A percentile compares a stretch with the other conserved stretches of the same genome.
These are phyloP conservation scores for Crotalaria pallida DNA, from an alignment of 306 rosid species.

Conservation along the genomic window DNA sequence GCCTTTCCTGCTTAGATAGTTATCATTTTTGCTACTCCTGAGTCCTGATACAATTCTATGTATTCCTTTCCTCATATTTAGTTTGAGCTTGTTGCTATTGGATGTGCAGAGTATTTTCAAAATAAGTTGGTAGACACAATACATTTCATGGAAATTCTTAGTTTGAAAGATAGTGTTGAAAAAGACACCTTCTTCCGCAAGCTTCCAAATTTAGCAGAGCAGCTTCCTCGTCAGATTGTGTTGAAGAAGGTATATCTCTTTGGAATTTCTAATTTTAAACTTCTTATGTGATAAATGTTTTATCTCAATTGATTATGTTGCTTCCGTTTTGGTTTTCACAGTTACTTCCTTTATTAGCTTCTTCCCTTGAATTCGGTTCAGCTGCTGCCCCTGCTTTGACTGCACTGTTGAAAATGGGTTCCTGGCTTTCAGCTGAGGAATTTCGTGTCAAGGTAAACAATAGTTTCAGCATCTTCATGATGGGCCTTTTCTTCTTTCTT, in stretches of 20 bases:
- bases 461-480: slow-evolving; percentile 3
- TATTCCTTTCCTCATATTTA: slow-evolving; percentile 2
- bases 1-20: slow-evolving; percentile 12
- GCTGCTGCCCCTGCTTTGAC: slow-evolving; percentile 98
- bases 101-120: slow-evolving; percentile 88
- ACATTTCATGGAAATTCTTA: slow-evolving; percentile 98
- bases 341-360: slow-evolving; percentile 97
- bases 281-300: background rate
- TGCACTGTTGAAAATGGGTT: slow-evolving; percentile 94
- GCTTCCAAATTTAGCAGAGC: slow-evolving; percentile 97
- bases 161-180: slow-evolving; percentile 94
- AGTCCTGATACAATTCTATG: background rate
- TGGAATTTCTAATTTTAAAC: slow-evolving; percentile 13
- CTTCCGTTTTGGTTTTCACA: slow-evolving; percentile 45
- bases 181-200: slow-evolving; percentile 98
- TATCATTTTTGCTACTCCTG: background rate
- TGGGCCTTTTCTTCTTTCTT: background rate
- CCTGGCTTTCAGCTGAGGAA: slow-evolving; percentile 89
- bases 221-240: slow-evolving; percentile 93
- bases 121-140: slow-evolving; percentile 96
- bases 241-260: slow-evolving; percentile 68
- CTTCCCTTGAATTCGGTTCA: slow-evolving; percentile 99
- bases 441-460: slow-evolving; percentile 66
- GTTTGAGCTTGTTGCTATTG: slow-evolving; percentile 18
- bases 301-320: slow-evolving; percentile 26